Percentiles rank a stretch among this genome's conserved stretches.
Evolutionary conservation across 352 stramenopile genomes (phyloP).

Genomic region (Phytopythium ostracodes): DNA sequence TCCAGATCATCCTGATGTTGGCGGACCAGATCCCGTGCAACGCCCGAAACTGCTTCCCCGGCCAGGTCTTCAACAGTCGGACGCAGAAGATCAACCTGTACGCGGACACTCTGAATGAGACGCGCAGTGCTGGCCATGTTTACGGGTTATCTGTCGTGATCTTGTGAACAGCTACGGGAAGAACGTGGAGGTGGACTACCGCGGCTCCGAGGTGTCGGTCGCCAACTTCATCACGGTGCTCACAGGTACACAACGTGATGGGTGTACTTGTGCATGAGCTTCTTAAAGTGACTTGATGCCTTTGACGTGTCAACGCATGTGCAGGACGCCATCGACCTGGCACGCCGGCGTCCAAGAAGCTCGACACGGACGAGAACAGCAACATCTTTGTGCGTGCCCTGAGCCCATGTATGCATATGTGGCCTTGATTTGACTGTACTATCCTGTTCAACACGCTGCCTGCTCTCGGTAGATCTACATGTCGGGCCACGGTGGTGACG

Average conservation of each 20-base stretch:
- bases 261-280: slow-evolving; percentile 30
- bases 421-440: slow-evolving; percentile 3
- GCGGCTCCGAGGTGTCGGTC: slow-evolving; percentile 94
- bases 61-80: slow-evolving; percentile 88
- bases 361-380: slow-evolving; percentile 87
- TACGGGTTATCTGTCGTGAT: neutral
- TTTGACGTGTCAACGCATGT: no score
- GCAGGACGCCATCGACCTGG: slow-evolving; percentile 81
- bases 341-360: slow-evolving; percentile 86
- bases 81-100: slow-evolving; percentile 88
- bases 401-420: slow-evolving; percentile 31
- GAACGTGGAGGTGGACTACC: slow-evolving; percentile 93
- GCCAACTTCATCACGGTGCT: slow-evolving; percentile 96
- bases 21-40: slow-evolving; percentile 96
- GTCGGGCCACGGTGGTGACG: slow-evolving; percentile 95
- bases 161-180: slow-evolving; percentile 73
- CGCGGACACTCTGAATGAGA: neutral
- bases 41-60: slow-evolving; percentile 86
- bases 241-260: slow-evolving; percentile 34
- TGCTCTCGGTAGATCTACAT: slow-evolving; percentile 64
- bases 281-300: no score
- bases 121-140: neutral
- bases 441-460: neutral
- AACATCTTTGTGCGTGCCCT: slow-evolving; percentile 84
- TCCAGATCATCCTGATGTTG: slow-evolving; percentile 94